A percentile compares a stretch with the other conserved stretches of the same genome.
Conservation (phyloP, 495 filamentous ascomycete genomes). For the Wilcoxina mikolae region DNA sequence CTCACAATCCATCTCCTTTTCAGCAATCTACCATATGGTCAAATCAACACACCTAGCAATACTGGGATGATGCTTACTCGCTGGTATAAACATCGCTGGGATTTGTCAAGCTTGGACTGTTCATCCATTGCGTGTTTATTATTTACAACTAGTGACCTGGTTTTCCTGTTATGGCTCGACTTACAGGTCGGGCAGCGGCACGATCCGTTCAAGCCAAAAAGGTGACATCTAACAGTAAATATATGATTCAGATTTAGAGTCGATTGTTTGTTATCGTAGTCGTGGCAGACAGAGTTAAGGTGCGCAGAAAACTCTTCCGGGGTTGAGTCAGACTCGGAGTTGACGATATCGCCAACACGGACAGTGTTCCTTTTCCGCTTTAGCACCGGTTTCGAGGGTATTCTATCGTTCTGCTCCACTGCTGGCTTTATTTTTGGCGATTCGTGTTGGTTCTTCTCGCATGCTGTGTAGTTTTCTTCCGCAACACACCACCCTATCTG, state of each 20-base stretch:
- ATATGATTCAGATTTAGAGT: no score
- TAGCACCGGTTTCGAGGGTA: neutral
- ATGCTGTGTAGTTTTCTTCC: no score
- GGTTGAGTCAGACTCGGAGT: no score
- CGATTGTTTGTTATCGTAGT: no score
- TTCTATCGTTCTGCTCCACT: neutral
- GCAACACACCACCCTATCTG: slow-evolving; percentile 12
- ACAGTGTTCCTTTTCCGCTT: slow-evolving; percentile 12
- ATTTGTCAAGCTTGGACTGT: neutral
- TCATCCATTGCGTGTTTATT: slow-evolving; percentile 1
- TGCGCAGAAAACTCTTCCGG: no score
- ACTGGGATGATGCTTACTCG: slow-evolving; percentile 31
- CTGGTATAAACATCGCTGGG: slow-evolving; percentile 32
- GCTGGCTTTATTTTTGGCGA: neutral
- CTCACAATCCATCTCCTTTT: slow-evolving; percentile 25
- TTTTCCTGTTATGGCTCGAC: slow-evolving; percentile 5
- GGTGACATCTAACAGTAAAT: no score
- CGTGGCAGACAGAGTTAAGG: no score
- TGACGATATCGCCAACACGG: no score
- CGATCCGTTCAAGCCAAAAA: no score
- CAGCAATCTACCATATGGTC: slow-evolving; percentile 27
- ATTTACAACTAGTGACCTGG: neutral
- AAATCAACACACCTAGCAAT: neutral
- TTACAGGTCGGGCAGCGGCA: no score
- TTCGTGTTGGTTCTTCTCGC: neutral